phyloP scores from a whole-genome alignment of 371 early-diverging fungal genomes.

The Circinella minor region DNA sequence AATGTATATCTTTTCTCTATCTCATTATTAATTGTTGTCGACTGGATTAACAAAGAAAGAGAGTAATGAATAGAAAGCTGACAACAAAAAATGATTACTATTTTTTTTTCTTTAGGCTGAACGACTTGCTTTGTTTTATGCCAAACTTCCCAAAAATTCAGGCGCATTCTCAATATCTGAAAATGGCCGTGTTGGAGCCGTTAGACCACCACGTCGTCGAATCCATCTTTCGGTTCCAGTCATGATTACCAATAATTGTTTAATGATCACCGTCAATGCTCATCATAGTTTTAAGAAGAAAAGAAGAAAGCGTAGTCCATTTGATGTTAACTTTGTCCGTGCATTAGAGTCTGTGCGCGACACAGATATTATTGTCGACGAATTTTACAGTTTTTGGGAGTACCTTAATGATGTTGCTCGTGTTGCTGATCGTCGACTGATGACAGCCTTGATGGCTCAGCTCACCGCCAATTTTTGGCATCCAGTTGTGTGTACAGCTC shows the following conservation, averaged over 20 bases:
- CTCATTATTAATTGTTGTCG: neutral
- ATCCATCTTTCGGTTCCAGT: constrained; percentile 54
- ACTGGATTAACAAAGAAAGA: neutral
- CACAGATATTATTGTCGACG: constrained; percentile 43
- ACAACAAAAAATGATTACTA: too few relatives aligned
- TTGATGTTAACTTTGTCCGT: constrained; percentile 48
- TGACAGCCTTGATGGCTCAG: constrained; percentile 53
- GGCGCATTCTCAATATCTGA: constrained; percentile 49
- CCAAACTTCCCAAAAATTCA: constrained; percentile 46
- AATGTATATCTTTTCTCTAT: constrained; percentile 3
- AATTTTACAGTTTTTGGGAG: constrained; percentile 59
- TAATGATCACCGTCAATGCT: constrained; percentile 51
- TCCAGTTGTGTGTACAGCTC: constrained; percentile 51
- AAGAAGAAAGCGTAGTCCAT: constrained; percentile 53
- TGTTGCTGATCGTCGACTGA: constrained; percentile 49
- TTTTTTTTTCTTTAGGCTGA: constrained; percentile 36
- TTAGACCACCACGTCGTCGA: constrained; percentile 40
- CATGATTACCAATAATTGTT: constrained; percentile 50
- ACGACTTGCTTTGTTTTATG: constrained; percentile 45
- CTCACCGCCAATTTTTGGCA: constrained; percentile 56
- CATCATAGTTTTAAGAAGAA: constrained; percentile 53
- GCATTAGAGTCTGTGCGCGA: constrained; percentile 39
- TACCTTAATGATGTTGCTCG: constrained; percentile 55
- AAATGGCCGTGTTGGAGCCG: constrained; percentile 43
- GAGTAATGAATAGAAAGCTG: neutral